Conservation (phyloP, 2,329 filamentous ascomycete genomes). For the Arthroderma sp. region DNA sequence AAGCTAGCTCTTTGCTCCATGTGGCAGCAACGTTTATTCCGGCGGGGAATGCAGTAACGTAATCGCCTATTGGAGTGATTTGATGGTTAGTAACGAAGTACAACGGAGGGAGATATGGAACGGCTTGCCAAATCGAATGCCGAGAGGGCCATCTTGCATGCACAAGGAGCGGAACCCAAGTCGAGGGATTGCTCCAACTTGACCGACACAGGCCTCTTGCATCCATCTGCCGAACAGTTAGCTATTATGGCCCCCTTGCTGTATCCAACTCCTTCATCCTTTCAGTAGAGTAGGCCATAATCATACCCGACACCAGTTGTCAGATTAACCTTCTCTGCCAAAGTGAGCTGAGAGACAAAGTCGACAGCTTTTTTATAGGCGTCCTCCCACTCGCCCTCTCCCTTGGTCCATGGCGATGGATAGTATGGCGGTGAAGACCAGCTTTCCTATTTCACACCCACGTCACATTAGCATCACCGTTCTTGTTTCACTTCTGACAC, state of each 20-base stretch:
- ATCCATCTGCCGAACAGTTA: slow-evolving; percentile 42
- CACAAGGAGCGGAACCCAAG: slow-evolving; percentile 60
- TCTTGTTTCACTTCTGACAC: background rate
- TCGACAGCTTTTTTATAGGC: slow-evolving; percentile 64
- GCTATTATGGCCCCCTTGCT: slow-evolving; percentile 12
- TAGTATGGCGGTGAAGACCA: slow-evolving; percentile 55
- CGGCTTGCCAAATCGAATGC: slow-evolving; percentile 52
- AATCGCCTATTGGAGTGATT: slow-evolving; percentile 46
- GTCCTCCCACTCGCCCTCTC: slow-evolving; percentile 59
- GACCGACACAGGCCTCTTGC: slow-evolving; percentile 64
- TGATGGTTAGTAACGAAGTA: background rate
- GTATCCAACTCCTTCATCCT: too few species aligned
- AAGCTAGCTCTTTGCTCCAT: slow-evolving; percentile 62
- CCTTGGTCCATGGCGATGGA: slow-evolving; percentile 77
- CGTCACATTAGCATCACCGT: background rate
- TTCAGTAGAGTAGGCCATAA: background rate
- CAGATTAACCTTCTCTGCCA: slow-evolving; percentile 85
- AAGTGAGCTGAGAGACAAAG: slow-evolving; percentile 72
- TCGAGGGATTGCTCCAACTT: slow-evolving; percentile 42
- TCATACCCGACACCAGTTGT: slow-evolving; percentile 77
- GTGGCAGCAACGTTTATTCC: slow-evolving; percentile 73
- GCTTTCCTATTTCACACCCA: slow-evolving; percentile 9
- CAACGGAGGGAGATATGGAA: too few species aligned
- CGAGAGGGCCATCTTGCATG: slow-evolving; percentile 74
- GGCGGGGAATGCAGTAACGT: slow-evolving; percentile 67